Base-by-base conservation (phyloP, 2,329 filamentous ascomycete genomes). In the Fusarium citri region DNA sequence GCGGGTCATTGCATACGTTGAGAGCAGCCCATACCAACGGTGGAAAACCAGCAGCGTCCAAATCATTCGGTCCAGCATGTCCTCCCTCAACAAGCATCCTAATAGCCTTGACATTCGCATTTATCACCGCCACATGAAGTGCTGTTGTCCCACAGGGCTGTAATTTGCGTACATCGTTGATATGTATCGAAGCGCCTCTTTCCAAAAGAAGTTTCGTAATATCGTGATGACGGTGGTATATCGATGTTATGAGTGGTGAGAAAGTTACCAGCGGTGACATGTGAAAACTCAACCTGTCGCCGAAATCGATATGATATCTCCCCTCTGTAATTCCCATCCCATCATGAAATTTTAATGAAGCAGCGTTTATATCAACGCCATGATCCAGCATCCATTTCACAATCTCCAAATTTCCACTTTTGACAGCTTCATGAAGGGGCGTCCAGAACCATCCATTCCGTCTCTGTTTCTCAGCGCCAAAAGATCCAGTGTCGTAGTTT, bases 1-100 rank as follows among this genome's bases (percentile, higher is more conserved):
- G 18, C 5, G 41, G 26, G 12, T 37, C 18, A 3, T 22, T 45
- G 23, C 55, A n/a, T 1, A 55, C 45, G n/a, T 53, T 41, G 10
- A 57, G 45, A 23, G 66, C 66, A 5, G 64, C 60, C 66, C 66
- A 69, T 2, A 65, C 30, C 47, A 69, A 25, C 3, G 65, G 65
- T 18, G 64, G 64, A 15, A 61, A 68, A 9, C 53, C 60, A n/a
- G 41, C 51, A 6, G 50, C 66, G 12, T 68, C 65, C 3, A 45
- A 34, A 14, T 61, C 66, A 28, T 68, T 64, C 14, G 66, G 64
- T 9, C 62, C 57, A 15, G 54, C 56, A 23, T 59, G n/a, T 34
- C 66, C 60, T 25, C 34, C 55, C 28, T 61, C 28, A 14, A 69
- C 20, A 4, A 69, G 40, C 20, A 59, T 37, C 28, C 16, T 64